Evolutionary conservation across 2,329 filamentous ascomycete species (phyloP).

Genomic region (Cryphonectria japonica): DNA sequence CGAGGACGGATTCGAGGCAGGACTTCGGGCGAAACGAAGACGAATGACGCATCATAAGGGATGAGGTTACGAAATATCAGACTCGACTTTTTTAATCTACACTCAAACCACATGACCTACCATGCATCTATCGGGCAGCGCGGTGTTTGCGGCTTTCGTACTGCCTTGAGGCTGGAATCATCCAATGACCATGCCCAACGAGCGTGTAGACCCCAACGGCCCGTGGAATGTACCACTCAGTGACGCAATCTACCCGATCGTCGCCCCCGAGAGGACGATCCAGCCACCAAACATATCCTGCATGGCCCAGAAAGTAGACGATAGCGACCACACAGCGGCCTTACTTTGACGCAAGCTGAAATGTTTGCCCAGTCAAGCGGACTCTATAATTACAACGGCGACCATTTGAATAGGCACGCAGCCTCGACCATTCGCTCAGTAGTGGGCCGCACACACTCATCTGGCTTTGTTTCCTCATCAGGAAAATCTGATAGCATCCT

Average conservation of each 20-base stretch:
- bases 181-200: too few species aligned
- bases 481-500: not conserved
- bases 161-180: not conserved
- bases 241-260: not conserved
- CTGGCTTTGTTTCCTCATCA: not conserved
- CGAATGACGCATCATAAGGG: not conserved
- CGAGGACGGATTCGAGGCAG: not conserved
- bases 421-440: not conserved
- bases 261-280: not conserved
- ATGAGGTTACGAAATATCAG: not conserved
- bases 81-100: not conserved
- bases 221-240: not conserved
- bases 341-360: not conserved
- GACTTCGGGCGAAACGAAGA: not conserved
- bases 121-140: not conserved
- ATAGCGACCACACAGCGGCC: not conserved
- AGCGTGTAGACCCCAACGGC: not conserved
- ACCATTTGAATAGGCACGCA: not conserved
- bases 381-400: not conserved
- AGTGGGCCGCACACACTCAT: not conserved
- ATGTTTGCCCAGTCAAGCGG: not conserved
- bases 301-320: not conserved
- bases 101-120: not conserved
- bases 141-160: not conserved
- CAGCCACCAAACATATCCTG: not conserved